Base-by-base conservation (phyloP, 2,329 filamentous ascomycete species). In the Cladorrhinum sp. region DNA sequence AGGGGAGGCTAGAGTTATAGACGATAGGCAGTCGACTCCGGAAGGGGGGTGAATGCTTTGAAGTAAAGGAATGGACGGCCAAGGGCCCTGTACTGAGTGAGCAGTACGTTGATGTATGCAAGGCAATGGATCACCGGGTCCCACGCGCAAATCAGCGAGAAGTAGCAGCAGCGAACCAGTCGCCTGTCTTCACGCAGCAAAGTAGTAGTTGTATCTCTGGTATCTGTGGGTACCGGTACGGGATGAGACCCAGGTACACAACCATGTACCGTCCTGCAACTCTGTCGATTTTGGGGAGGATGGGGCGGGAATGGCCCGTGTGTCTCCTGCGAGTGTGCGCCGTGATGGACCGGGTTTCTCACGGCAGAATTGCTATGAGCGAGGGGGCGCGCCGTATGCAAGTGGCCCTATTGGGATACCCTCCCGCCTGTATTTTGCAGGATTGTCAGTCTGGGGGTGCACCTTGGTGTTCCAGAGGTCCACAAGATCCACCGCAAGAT, bases 321-420 rank as follows among this genome's bases (percentile, higher is more conserved):
- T 73, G 54, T 49, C n/a, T 46, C 42, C 42, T 46, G 39, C 39
- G 39, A 57, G 33, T 26, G 49, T 51, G 49, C 21, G 49, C 26
- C 73, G 74, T 70, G 74, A 73, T 57, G 59, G 62, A 46, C 63
- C 57, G 61, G 55, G 61, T 72, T 72, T 72, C 71, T 73, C 73
- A 72, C 73, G 72, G 73, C 70, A 72, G 69, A 74, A 73, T 74
- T 20, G 42, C n/a, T 46, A 5, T 46, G 42, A 73, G 72, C 78
- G 76, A 79, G 74, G 74, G 79, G 77, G 76, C 77, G 77, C 73
- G 69, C 69, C 69, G 71, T 73, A 77, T 79, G 77, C 77, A 79
- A 69, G 76, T 76, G 69, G 74, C 75, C 76, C 70, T 69, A 72
- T 79, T 76, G 68, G 74, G 77, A 74, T 69, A 73, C 71, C 49